These are phyloP conservation scores for Colletotrichum lini DNA, from an alignment of 2,329 filamentous ascomycete genomes.

Conservation along the genomic window DNA sequence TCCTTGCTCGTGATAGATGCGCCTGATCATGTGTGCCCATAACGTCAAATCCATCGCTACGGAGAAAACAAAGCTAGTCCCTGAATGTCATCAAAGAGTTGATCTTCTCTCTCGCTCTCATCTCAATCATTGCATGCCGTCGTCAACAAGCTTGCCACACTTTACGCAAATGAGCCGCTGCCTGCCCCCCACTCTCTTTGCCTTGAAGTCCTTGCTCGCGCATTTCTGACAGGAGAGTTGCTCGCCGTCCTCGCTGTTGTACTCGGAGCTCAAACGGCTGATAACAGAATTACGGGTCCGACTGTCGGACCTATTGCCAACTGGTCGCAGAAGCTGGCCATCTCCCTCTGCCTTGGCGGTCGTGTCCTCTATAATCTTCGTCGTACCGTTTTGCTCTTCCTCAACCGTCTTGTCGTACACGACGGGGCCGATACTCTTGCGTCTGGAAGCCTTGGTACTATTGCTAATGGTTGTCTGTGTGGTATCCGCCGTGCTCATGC, in stretches of 20 bases:
- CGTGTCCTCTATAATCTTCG: constrained; percentile 20
- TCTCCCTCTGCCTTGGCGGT: constrained; percentile 33
- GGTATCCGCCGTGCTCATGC: constrained; percentile 36
- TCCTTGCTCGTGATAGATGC: constrained; percentile 38
- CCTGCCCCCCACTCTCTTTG: constrained; percentile 66
- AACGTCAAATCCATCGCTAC: constrained; percentile 31
- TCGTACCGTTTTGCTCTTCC: constrained; percentile 23
- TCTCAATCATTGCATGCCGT: constrained; percentile 13
- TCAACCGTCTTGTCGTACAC: constrained; percentile 39
- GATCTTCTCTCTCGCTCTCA: not conserved
- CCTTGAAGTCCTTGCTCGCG: constrained; percentile 73
- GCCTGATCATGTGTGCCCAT: constrained; percentile 25
- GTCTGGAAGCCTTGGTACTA: constrained; percentile 44
- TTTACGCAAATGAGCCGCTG: constrained; percentile 74
- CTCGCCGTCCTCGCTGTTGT: constrained; percentile 57
- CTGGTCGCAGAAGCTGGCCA: constrained; percentile 38
- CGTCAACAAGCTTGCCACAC: constrained; percentile 58
- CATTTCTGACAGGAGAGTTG: constrained; percentile 71
- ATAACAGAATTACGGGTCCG: constrained; percentile 58
- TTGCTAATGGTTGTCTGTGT: constrained; percentile 19
- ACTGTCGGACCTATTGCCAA: constrained; percentile 43
- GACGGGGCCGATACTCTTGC: constrained; percentile 46
- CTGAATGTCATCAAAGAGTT: not conserved
- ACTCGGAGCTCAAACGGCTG: constrained; percentile 70
- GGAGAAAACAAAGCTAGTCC: not conserved